These are phyloP conservation scores for Rubus idaeus DNA, from an alignment of 306 rosid genomes.

Conservation along the genomic window DNA sequence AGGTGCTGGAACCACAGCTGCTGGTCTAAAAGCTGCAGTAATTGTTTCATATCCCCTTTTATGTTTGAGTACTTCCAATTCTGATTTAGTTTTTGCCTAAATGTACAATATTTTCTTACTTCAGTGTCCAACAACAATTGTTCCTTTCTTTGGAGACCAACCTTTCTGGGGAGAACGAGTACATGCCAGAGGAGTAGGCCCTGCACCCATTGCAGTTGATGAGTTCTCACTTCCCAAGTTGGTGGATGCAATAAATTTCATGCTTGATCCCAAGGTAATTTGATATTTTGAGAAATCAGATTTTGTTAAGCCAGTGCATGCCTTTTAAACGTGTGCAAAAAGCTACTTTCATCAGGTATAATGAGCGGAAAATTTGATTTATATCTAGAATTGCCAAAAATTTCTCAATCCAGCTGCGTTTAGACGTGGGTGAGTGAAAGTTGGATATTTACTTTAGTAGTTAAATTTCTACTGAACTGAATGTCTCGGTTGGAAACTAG, in stretches of 20 bases:
- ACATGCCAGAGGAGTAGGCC: constrained; percentile 91
- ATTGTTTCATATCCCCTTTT: constrained; percentile 23
- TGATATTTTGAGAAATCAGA: constrained; percentile 3
- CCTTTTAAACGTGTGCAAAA: not conserved
- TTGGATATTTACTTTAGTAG: not conserved
- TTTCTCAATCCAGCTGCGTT: not conserved
- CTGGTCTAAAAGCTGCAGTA: constrained; percentile 98
- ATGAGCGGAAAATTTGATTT: not conserved
- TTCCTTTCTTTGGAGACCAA: constrained; percentile 98
- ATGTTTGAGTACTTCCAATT: constrained; percentile 18
- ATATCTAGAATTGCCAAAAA: not conserved
- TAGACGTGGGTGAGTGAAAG: not conserved
- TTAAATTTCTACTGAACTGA: too few relatives aligned
- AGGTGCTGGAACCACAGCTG: constrained; percentile 99
- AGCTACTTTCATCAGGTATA: not conserved
- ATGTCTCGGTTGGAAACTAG: not conserved
- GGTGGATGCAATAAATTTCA: constrained; percentile 67
- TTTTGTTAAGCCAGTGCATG: not conserved
- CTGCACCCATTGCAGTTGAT: constrained; percentile 86
- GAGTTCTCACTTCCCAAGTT: constrained; percentile 87
- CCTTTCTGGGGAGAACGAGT: constrained; percentile 99
- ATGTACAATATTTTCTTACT: constrained; percentile 11
- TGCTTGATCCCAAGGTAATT: constrained; percentile 89
- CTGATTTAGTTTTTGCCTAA: constrained; percentile 13
- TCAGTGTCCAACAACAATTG: constrained; percentile 91